Conservation (phyloP, 2,329 filamentous ascomycete genomes). For the Dothiorella sarmentorum region DNA sequence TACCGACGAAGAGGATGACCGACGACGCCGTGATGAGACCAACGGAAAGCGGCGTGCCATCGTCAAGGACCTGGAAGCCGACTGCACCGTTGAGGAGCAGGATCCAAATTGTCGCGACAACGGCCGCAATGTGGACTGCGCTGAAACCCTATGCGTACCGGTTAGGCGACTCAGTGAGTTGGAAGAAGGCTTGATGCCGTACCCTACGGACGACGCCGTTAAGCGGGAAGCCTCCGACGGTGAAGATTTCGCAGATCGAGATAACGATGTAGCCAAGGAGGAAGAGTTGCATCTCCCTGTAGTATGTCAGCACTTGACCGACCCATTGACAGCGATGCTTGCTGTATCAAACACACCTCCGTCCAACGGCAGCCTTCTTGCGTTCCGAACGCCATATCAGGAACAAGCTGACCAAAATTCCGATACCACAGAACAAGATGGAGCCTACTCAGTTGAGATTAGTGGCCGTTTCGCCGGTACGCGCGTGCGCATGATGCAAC, state of each 20-base stretch:
- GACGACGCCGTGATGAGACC: conserved; percentile 71
- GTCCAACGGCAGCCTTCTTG: conserved; percentile 89
- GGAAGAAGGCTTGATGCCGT: conserved; percentile 36
- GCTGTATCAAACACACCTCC: conserved; percentile 61
- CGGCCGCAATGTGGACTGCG: conserved; percentile 84
- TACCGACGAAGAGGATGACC: conserved; percentile 73
- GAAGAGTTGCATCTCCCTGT: conserved; percentile 94
- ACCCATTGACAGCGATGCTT: background rate
- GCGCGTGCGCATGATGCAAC: background rate
- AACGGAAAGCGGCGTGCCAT: conserved; percentile 82
- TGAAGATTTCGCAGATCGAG: conserved; percentile 94
- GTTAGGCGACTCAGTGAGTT: background rate
- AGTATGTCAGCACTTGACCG: conserved; percentile 26
- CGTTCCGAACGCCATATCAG: conserved; percentile 77
- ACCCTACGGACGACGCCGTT: conserved; percentile 67
- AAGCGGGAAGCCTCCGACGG: conserved; percentile 83
- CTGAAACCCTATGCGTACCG: conserved; percentile 66
- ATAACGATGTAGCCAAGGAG: conserved; percentile 81
- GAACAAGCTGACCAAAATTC: conserved; percentile 64
- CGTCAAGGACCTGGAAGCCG: conserved; percentile 89
- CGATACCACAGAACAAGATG: conserved; percentile 75
- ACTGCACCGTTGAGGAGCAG: conserved; percentile 88
- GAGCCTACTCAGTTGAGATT: conserved; percentile 60
- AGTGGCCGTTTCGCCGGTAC: conserved; percentile 7
- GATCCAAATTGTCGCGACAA: conserved; percentile 84